Evolutionary conservation across 306 rosid genomes (phyloP), one percentile per base, ranked within the genome.

Genomic region (Casuarina glauca): DNA sequence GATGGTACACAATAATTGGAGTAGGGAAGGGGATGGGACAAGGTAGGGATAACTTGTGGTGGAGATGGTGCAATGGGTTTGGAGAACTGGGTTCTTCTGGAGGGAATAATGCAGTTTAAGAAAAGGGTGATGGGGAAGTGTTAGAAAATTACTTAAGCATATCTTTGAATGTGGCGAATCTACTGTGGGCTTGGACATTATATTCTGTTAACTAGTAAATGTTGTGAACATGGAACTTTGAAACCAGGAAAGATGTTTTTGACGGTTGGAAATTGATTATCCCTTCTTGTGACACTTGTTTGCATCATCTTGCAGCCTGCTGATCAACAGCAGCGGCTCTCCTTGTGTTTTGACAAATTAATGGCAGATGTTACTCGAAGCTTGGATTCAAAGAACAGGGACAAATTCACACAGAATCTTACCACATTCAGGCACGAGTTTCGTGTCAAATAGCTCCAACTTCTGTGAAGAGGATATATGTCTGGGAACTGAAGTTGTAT

Each of bases 291-390:
- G 26, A 64, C 49, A 64, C 49, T 66, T 63, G 9, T 73, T 49
- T 57, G 68, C 44, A 10, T 72, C 60, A 64, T 58, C 70, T 76
- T 70, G 84, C 91, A 88, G 91, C 79, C 87, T 19, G 87, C 39
- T 12, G 91, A 88, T 76, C 91, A 88, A 73, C 89, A 88, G 70
- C 81, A 86, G 41, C 87, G 91, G 67, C 89, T 88, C 35, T 85
- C 83, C 60, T 73, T 79, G 81, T 88, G 89, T 72, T 88, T 88
- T 58, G 91, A 85, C 82, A 88, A 85, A 73, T 84, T 88, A 62
- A 88, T 88, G 91, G 72, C 82, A 11, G 89, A 88, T 70, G 91
- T 88, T 16, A 88, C 91, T 52, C 85, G 91, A 77, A 85, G 87
- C 78, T 83, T 88, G 86, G 91, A 88, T 76, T 85, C 91, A 39